These are phyloP conservation scores for Pascua guehoae DNA, from an alignment of 1,284 basidiomycete genomes.

Conservation along the genomic window DNA sequence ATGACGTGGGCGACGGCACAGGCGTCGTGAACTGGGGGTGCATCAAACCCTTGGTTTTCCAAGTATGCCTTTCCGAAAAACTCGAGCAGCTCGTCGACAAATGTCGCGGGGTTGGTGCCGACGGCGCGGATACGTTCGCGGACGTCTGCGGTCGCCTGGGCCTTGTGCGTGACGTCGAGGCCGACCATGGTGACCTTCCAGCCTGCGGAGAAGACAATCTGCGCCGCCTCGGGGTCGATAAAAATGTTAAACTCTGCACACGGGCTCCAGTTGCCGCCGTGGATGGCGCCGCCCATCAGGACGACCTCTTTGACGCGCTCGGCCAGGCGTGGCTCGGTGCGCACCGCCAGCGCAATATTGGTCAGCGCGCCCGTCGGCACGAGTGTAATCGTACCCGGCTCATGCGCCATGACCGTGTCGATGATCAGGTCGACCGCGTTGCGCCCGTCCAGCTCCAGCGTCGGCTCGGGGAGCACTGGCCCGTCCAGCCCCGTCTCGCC, in stretches of 20 bases:
- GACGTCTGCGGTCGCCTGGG: constrained; percentile 9
- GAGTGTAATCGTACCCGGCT: constrained; percentile 15
- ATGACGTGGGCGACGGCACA: constrained; percentile 17
- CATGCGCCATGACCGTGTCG: constrained; percentile 8
- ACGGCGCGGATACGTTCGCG: constrained; percentile 6
- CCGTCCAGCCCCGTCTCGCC: constrained; percentile 15
- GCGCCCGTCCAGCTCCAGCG: constrained; percentile 1
- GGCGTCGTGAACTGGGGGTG: constrained; percentile 20
- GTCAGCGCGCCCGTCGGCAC: constrained; percentile 21
- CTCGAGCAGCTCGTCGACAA: constrained; percentile 9
- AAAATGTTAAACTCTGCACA: constrained; percentile 23
- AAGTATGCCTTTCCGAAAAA: constrained; percentile 14
- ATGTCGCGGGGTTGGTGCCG: constrained; percentile 9
- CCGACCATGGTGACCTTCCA: constrained; percentile 17
- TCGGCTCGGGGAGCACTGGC: constrained; percentile 8
- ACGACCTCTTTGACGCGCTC: constrained; percentile 13
- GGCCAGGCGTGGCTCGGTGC: constrained; percentile 7
- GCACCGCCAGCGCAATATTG: constrained; percentile 20
- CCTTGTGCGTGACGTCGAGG: constrained; percentile 21
- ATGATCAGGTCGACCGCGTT: constrained; percentile 15
- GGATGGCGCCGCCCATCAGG: constrained; percentile 21
- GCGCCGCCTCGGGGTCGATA: constrained; percentile 23
- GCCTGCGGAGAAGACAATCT: constrained; percentile 11
- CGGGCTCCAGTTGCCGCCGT: constrained; percentile 13
- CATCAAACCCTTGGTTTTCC: constrained; percentile 11